Evolutionary conservation across 2,329 filamentous ascomycete species (phyloP).

Genomic region (Chaetomium sp.): DNA sequence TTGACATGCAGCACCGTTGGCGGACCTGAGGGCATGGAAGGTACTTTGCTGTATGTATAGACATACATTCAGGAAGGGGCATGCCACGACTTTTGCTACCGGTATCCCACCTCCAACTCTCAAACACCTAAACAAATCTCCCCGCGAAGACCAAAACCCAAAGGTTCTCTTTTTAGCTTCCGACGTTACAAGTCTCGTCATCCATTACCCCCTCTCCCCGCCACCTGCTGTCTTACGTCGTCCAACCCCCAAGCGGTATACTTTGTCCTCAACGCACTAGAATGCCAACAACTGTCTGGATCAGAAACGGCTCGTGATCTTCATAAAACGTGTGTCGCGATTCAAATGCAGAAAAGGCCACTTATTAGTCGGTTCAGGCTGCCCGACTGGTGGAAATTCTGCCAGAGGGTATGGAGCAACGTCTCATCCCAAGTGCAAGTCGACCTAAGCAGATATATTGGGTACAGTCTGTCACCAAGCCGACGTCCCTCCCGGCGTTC

Average conservation of each 20-base stretch:
- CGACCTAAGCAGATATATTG: not conserved
- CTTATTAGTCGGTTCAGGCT: not conserved
- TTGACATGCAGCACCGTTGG: slow-evolving; percentile 4
- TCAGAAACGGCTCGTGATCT: not conserved
- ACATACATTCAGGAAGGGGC: not conserved
- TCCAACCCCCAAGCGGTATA: not conserved
- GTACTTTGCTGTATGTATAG: not conserved
- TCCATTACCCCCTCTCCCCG: not conserved
- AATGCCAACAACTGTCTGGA: not conserved
- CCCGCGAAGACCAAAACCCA: not conserved
- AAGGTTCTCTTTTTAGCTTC: not conserved
- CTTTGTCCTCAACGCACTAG: not conserved
- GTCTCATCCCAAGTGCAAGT: not conserved
- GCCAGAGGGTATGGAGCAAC: not conserved
- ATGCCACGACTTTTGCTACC: not conserved
- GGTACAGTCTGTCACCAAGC: not conserved
- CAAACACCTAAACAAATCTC: not conserved
- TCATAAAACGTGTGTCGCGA: not conserved
- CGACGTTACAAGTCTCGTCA: not conserved
- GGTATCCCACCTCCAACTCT: not conserved
- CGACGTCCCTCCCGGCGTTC: slow-evolving; percentile 8
- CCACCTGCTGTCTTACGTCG: not conserved
- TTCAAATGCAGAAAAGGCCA: not conserved
- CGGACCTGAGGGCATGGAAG: not conserved
- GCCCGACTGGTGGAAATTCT: not conserved